Percentiles rank a stretch among this genome's conserved stretches.
Conservation (phyloP, 2,329 filamentous ascomycete species). For the Pyrenochaeta sp. region DNA sequence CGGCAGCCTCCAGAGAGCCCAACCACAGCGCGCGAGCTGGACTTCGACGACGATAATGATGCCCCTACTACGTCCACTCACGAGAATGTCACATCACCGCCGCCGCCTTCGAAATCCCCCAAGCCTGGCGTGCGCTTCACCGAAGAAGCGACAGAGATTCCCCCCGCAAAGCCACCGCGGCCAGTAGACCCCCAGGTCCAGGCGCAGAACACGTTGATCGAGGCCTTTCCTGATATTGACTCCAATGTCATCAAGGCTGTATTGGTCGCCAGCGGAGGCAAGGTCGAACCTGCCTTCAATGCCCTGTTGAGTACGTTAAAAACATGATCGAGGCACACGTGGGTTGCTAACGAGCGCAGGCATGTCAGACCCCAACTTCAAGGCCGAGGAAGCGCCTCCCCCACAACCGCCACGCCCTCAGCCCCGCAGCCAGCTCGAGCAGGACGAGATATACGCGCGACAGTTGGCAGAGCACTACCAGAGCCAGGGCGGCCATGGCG, state of each 20-base stretch:
- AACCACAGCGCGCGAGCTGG: constrained; percentile 64
- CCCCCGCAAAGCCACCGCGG: constrained; percentile 80
- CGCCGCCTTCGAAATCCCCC: constrained; percentile 48
- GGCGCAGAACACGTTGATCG: constrained; percentile 86
- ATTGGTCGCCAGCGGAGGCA: constrained; percentile 82
- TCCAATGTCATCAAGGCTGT: constrained; percentile 84
- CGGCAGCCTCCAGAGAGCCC: constrained; percentile 41
- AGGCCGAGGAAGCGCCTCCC: constrained; percentile 65
- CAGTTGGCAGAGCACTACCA: constrained; percentile 93
- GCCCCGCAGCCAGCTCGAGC: constrained; percentile 81
- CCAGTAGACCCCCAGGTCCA: constrained; percentile 83
- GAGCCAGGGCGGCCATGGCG: constrained; percentile 34
- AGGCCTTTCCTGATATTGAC: constrained; percentile 92
- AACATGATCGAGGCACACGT: not conserved
- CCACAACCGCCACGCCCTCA: constrained; percentile 82
- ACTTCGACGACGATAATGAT: constrained; percentile 66
- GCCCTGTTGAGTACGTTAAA: constrained; percentile 77
- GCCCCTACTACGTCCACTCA: constrained; percentile 45
- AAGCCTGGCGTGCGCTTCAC: constrained; percentile 58
- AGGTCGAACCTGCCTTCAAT: constrained; percentile 94
- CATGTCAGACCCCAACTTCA: constrained; percentile 64
- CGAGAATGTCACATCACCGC: constrained; percentile 41
- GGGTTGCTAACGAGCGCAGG: constrained; percentile 42
- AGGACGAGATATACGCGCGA: constrained; percentile 90
- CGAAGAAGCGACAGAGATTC: constrained; percentile 60